These are phyloP conservation scores for Fraxinus cuspidata DNA, from an alignment of 257 asterid species.

Conservation along the genomic window DNA sequence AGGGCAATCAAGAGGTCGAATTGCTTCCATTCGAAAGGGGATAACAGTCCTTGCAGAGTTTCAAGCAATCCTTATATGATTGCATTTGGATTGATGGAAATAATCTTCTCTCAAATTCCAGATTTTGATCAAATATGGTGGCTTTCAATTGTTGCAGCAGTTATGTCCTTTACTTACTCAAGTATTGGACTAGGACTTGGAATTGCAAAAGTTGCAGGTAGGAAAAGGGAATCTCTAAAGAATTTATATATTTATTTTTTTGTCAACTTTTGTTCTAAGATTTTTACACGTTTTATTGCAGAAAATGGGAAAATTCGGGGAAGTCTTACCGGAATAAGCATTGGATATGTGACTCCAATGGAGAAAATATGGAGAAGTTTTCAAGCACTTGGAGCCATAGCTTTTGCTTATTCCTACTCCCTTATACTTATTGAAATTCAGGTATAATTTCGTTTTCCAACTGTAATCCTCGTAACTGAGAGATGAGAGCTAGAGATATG, in stretches of 20 bases:
- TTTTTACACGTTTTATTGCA: constrained; percentile 1
- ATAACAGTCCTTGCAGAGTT: constrained; percentile 51
- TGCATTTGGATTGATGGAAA: constrained; percentile 59
- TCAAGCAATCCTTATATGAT: constrained; percentile 70
- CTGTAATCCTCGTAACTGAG: background rate
- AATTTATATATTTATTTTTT: constrained; percentile 23
- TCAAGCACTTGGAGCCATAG: constrained; percentile 41
- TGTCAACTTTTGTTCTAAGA: constrained; percentile 16
- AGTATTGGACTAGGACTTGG: constrained; percentile 69
- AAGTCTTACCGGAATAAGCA: constrained; percentile 36
- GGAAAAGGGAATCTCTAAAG: background rate
- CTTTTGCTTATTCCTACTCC: constrained; percentile 41
- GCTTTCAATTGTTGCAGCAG: constrained; percentile 77
- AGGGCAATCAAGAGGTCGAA: constrained; percentile 61
- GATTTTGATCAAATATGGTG: constrained; percentile 72
- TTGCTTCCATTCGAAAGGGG: constrained; percentile 58
- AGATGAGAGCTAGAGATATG: too few species aligned
- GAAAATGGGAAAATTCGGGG: constrained; percentile 30
- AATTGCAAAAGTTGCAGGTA: constrained; percentile 60
- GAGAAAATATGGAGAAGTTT: constrained; percentile 38
- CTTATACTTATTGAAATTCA: constrained; percentile 37
- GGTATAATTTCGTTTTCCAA: background rate
- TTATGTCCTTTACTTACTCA: constrained; percentile 79
- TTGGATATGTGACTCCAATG: constrained; percentile 24
- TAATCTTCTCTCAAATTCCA: constrained; percentile 65